These are phyloP conservation scores for Haplosporangium sp. DNA, from an alignment of 371 early-diverging fungal species.

Conservation along the genomic window DNA sequence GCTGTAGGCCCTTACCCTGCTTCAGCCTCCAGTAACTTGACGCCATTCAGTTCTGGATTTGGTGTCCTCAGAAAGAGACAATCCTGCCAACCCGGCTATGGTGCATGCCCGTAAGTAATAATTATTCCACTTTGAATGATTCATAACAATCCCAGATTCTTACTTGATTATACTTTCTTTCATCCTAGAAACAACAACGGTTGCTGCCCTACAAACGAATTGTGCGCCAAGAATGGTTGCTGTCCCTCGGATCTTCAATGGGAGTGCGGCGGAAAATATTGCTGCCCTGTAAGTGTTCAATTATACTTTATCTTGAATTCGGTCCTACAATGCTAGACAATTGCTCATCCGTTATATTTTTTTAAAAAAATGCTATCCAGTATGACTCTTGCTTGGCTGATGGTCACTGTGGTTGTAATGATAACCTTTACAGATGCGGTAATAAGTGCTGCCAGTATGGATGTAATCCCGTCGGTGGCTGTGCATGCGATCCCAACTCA, in stretches of 20 bases:
- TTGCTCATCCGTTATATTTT: background rate
- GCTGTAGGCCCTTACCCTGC: conserved; percentile 27
- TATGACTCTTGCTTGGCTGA: conserved; percentile 15
- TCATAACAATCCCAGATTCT: background rate
- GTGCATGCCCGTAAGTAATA: conserved; percentile 5
- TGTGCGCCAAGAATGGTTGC: conserved; percentile 10
- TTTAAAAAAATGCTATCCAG: background rate
- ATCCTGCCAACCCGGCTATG: conserved; percentile 4
- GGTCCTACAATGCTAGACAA: background rate
- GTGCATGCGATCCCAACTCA: background rate
- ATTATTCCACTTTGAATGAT: background rate
- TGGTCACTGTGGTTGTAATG: conserved; percentile 28
- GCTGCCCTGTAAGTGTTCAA: conserved; percentile 28
- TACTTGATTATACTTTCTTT: background rate
- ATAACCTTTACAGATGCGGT: conserved; percentile 12
- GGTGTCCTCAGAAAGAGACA: too few relatives aligned
- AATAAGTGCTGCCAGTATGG: conserved; percentile 21
- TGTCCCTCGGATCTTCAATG: background rate
- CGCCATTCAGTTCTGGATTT: too few relatives aligned
- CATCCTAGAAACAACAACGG: background rate
- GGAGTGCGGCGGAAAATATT: conserved; percentile 19
- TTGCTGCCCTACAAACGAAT: conserved; percentile 3
- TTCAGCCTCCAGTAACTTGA: background rate
- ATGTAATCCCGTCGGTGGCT: conserved; percentile 11
- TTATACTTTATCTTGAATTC: background rate